Evolutionary conservation across 2,329 filamentous ascomycete genomes (phyloP), one percentile per base, ranked within the genome.

Genomic region (Xylariales sp.): DNA sequence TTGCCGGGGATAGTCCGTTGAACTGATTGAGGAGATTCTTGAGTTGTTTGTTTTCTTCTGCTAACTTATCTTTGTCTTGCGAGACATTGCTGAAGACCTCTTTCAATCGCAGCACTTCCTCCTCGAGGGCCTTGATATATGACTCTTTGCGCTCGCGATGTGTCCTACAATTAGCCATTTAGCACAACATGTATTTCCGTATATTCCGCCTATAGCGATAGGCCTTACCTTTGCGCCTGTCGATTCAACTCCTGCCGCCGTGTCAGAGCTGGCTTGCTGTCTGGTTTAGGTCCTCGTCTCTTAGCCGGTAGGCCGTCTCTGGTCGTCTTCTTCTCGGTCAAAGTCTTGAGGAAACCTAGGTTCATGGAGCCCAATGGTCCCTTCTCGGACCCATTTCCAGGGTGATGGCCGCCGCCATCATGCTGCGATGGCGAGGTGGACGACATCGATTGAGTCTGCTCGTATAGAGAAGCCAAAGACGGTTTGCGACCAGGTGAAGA

Each of bases 121-220:
- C 84, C 64, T 98, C 93, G 12, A 97, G 78, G 9, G 86, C 82
- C 63, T 94, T 94, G 70, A 96, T 94, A 62, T 97, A 97, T 54
- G 89, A 77, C 65, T 97, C 93, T 63, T 97, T 97, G 51, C 93
- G 82, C 67, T 97, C 93, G 42, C 93, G 88, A 64, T 98, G 93
- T 14, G 93, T 97, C 59, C 93, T 95, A 58, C 41, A 43, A 38
- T 44, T 18, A 35, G 37, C 20, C 31, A 37, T 51, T 27, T 27
- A 27, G 24, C 24, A 8, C 8, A 27, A 27, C 8, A 27, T 8
- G 24, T 27, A n/a, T 8, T 27, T 8, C n/a, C n/a, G 24, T 8
- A n/a, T 27, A n/a, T 8, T 27, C 8, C n/a, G 8, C 8, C 20
- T 18, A 19, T 38, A 3, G 21, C 15, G n/a, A 19, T 28, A 21